phyloP scores from a whole-genome alignment of 805 yeast genomes.

The Blastobotrys chiropterorum region DNA sequence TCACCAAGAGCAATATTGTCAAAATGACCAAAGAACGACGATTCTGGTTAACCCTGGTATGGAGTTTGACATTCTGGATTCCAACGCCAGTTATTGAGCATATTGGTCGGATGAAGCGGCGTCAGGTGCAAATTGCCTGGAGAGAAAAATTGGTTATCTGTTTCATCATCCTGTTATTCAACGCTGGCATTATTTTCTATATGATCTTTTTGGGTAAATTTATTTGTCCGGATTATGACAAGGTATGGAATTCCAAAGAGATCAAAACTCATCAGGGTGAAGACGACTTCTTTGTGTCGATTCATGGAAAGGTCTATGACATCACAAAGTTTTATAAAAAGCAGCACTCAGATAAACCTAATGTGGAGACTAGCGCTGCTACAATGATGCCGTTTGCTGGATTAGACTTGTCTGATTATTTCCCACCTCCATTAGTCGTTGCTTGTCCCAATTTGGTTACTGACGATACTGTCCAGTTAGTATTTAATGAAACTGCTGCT shows the following conservation, averaged over 20 bases:
- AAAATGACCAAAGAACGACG: constrained; percentile 28
- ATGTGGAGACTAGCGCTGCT: constrained; percentile 27
- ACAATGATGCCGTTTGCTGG: constrained; percentile 36
- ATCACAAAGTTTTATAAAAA: constrained; percentile 34
- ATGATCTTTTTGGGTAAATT: constrained; percentile 36
- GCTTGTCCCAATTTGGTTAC: constrained; percentile 36
- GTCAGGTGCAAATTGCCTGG: constrained; percentile 39
- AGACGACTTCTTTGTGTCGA: constrained; percentile 33
- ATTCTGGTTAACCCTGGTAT: constrained; percentile 35
- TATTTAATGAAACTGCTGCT: constrained; percentile 27
- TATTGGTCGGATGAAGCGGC: constrained; percentile 35
- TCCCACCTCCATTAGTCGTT: constrained; percentile 36
- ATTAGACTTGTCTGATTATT: constrained; percentile 33
- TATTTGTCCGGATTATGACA: constrained; percentile 36
- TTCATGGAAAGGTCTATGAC: constrained; percentile 37
- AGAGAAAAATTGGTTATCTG: constrained; percentile 36
- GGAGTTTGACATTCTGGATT: constrained; percentile 38
- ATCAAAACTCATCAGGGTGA: constrained; percentile 33
- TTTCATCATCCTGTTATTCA: constrained; percentile 30
- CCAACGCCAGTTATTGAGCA: constrained; percentile 32
- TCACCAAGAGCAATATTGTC: constrained; percentile 25
- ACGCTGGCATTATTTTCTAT: constrained; percentile 36
- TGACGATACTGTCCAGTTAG: constrained; percentile 26
- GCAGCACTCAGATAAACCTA: constrained; percentile 36
- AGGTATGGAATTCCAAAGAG: constrained; percentile 35